A percentile compares a stretch with the other conserved stretches of the same genome.
phyloP scores from a whole-genome alignment of 225 moss, liverwort and hornwort species.

The Thuidium tamariscinum region DNA sequence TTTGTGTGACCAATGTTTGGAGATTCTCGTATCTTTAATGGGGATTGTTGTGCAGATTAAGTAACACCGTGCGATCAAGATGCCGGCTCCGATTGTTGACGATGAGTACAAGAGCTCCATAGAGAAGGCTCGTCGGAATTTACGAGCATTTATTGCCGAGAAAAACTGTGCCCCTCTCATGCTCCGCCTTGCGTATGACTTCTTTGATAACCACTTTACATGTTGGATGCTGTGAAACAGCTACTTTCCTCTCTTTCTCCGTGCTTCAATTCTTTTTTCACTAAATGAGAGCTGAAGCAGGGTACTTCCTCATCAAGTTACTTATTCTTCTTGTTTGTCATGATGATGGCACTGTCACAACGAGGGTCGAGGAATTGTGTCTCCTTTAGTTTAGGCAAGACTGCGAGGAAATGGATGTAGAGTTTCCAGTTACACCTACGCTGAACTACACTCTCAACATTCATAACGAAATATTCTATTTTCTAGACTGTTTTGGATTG shows the following conservation, averaged over 20 bases:
- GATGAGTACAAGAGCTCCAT: slow-evolving; percentile 72
- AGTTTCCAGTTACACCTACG: not conserved
- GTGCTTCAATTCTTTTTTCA: not conserved
- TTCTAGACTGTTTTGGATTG: not conserved
- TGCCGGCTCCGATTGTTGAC: slow-evolving; percentile 93
- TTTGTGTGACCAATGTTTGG: not conserved
- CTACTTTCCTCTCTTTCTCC: not conserved
- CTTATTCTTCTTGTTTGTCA: not conserved
- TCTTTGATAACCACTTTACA: not conserved
- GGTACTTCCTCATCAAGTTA: not conserved
- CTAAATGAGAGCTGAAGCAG: not conserved
- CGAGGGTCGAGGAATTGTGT: not conserved
- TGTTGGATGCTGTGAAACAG: not conserved
- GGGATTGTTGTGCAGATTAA: not conserved
- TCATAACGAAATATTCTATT: not conserved
- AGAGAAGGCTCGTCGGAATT: slow-evolving; percentile 76
- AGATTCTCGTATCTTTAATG: not conserved
- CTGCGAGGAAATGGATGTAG: not conserved
- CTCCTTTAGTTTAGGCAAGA: not conserved
- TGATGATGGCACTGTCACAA: not conserved
- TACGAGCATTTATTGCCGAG: slow-evolving; percentile 95
- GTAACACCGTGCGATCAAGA: slow-evolving; percentile 24
- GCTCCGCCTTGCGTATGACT: slow-evolving; percentile 82
- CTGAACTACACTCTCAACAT: not conserved
- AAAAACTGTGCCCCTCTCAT: slow-evolving; percentile 89